A percentile compares a stretch with the other conserved stretches of the same genome.
Conservation (phyloP, 2,329 filamentous ascomycete species). For the Botryotinia narcissicola region DNA sequence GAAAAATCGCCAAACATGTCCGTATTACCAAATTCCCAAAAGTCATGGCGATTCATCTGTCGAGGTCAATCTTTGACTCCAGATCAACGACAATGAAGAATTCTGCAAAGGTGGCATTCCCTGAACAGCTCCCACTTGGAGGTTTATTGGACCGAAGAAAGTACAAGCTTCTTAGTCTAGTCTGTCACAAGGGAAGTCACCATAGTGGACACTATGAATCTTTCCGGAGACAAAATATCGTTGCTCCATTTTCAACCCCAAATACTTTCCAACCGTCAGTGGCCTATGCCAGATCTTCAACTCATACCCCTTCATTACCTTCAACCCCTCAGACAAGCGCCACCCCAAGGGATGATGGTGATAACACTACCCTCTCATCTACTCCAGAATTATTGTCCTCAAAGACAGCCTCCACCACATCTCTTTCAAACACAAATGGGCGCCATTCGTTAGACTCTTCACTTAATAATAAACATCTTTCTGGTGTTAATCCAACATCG, state of each 20-base stretch:
- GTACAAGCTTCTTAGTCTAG: conserved; percentile 82
- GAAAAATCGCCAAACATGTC: conserved; percentile 83
- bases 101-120: conserved; percentile 88
- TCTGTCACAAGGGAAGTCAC: conserved; percentile 94
- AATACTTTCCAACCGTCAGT: conserved; percentile 74
- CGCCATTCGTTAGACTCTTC: conserved; percentile 21
- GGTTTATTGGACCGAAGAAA: conserved; percentile 72
- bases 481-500: conserved; percentile 22
- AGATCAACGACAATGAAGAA: conserved; percentile 79
- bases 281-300: conserved; percentile 51
- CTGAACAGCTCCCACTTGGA: conserved; percentile 80
- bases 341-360: conserved; percentile 28
- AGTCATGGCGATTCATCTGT: conserved; percentile 87
- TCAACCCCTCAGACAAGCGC: conserved; percentile 39
- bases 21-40: conserved; percentile 86
- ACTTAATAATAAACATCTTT: conserved; percentile 19
- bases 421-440: conserved; percentile 29
- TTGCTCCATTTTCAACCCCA: conserved; percentile 77
- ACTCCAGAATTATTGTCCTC: conserved; percentile 36
- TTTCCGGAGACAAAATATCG: conserved; percentile 80
- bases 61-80: conserved; percentile 84
- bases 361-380: conserved; percentile 31
- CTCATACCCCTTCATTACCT: conserved; percentile 31
- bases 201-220: conserved; percentile 97
- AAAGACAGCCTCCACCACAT: conserved; percentile 32